These are phyloP conservation scores for Aspergillus bridgeri DNA, from an alignment of 495 filamentous ascomycete species.

Conservation along the genomic window DNA sequence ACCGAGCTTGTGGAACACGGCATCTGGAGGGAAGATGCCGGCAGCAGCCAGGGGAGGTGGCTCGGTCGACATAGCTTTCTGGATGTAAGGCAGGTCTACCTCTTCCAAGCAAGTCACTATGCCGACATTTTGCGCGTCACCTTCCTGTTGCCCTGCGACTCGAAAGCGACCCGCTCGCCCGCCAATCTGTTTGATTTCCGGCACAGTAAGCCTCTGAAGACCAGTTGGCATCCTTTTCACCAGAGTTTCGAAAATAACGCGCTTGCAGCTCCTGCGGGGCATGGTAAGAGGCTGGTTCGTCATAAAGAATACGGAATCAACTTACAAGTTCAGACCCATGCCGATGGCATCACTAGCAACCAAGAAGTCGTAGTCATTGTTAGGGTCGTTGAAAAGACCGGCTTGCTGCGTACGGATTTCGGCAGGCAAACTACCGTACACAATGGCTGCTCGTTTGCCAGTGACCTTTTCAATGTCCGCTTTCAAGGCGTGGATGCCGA, in stretches of 20 bases:
- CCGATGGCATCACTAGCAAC: constrained; percentile 96
- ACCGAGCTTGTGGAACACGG: constrained; percentile 66
- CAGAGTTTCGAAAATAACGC: constrained; percentile 79
- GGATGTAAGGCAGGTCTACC: constrained; percentile 62
- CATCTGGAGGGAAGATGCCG: constrained; percentile 66
- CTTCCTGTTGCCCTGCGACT: constrained; percentile 53
- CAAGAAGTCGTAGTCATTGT: constrained; percentile 92
- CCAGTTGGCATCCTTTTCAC: constrained; percentile 59
- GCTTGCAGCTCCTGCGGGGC: constrained; percentile 69
- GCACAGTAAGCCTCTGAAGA: constrained; percentile 54
- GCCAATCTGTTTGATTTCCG: constrained; percentile 90
- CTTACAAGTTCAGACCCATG: constrained; percentile 90
- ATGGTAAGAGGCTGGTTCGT: constrained; percentile 3
- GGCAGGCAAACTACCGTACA: constrained; percentile 89
- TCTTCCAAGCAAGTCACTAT: constrained; percentile 77
- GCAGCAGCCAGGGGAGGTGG: constrained; percentile 67
- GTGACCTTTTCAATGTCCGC: constrained; percentile 71
- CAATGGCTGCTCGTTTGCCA: constrained; percentile 76
- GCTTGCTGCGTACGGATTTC: constrained; percentile 92
- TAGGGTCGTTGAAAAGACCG: constrained; percentile 84
- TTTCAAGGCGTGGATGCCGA: constrained; percentile 79
- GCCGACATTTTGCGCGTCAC: constrained; percentile 50
- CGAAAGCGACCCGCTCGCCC: constrained; percentile 90
- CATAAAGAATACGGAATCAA: constrained; percentile 4
- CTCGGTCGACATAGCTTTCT: constrained; percentile 56